Evolutionary conservation across 257 asterid species (phyloP), one percentile per base, ranked within the genome.

Genomic region (Fraxinus quadrangulata): DNA sequence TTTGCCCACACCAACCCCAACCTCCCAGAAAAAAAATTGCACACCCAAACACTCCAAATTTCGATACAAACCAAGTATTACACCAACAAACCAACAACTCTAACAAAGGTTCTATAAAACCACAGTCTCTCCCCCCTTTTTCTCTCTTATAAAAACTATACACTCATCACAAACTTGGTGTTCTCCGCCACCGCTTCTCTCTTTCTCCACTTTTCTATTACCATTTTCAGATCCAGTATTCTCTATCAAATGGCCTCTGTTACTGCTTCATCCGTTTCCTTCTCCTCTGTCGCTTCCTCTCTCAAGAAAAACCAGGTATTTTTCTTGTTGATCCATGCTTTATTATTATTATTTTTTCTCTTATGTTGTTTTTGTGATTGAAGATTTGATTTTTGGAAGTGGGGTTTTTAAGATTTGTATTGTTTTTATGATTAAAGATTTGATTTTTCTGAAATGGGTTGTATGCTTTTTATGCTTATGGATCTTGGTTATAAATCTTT

Each of bases 301-400:
- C 45, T 73, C 77, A 73, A 31, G 68, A 36, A 73, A 54, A 73
- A 51, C 68, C 77, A 73, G 77, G 77, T 51, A 47, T 30, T 26
- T 28, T 70, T 12, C 28, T 37, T 2, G 49, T 68, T 63, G 69
- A 24, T 63, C 34, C 13, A 4, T 24, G 13, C 4, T 61, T 23
- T 2, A 24, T 21, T 56, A n/a, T 56, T 70, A 31, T 70, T 6
- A 3, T n/a, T 36, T 6, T n/a, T 36, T 70, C 14, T 36, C 17
- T 5, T 21, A 6, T 8, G 1, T 69, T 33, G 47, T 69, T 69
- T 69, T 69, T 33, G 23, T 70, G 54, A 34, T 37, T 33, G 3
- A n/a, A 70, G 26, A 33, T 70, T 17, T n/a, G 5, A 16, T 19
- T 9, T 19, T 70, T 36, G 14, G 17, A 16, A 17, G 12, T 26